These are phyloP conservation scores for Syncephalastrum contaminatum DNA, from an alignment of 371 early-diverging fungal species.

Conservation along the genomic window DNA sequence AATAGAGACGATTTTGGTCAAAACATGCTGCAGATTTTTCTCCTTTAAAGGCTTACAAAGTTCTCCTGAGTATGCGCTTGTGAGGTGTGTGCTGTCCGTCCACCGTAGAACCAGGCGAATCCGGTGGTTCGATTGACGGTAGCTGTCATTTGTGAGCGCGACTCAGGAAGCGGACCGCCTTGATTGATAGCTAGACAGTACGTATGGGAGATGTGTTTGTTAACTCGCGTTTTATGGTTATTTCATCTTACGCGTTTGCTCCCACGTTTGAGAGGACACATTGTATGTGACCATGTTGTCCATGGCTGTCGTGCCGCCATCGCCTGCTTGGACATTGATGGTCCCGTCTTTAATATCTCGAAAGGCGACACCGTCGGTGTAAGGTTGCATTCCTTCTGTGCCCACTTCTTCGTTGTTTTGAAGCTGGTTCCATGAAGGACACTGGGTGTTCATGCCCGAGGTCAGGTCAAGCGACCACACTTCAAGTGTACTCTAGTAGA, in stretches of 20 bases:
- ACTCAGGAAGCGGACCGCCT: conserved; percentile 10
- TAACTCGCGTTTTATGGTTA: not conserved
- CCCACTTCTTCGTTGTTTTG: not conserved
- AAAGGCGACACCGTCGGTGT: conserved; percentile 33
- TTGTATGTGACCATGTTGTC: conserved; percentile 24
- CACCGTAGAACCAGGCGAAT: conserved; percentile 42
- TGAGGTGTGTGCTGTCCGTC: conserved; percentile 14
- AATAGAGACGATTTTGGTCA: not conserved
- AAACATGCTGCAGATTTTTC: not conserved
- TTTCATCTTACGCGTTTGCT: conserved; percentile 4
- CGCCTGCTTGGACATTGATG: conserved; percentile 30
- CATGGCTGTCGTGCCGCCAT: conserved; percentile 14
- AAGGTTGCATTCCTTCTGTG: conserved; percentile 16
- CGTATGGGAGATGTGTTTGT: not conserved
- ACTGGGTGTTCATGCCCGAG: conserved; percentile 17
- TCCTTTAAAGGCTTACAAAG: not conserved
- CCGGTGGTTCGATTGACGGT: conserved; percentile 19
- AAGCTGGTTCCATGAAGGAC: conserved; percentile 23
- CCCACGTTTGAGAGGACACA: conserved; percentile 13
- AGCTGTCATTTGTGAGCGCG: conserved; percentile 33
- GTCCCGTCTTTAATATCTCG: conserved; percentile 8
- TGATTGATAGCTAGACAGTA: conserved; percentile 5
- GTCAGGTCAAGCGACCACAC: conserved; percentile 30
- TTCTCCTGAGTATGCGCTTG: conserved; percentile 2
- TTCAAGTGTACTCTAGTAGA: conserved; percentile 17